Evolutionary conservation across 1,284 basidiomycete genomes (phyloP).

Genomic region (Leccinum pallidistipes): DNA sequence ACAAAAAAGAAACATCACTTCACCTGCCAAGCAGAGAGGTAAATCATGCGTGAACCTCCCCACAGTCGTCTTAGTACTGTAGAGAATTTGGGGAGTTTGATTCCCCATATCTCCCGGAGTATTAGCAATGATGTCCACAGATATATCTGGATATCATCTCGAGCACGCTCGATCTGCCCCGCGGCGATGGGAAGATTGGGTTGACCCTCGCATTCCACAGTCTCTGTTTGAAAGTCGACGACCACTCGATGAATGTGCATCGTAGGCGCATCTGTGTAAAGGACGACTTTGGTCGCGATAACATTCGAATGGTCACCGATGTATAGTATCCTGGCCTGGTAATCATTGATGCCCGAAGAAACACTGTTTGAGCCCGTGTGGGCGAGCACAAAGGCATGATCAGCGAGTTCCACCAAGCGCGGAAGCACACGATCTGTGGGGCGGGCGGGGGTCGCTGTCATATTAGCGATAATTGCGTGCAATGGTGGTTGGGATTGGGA

Average conservation of each 20-base stretch:
- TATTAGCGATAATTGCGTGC: conserved; percentile 20
- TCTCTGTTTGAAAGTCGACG: conserved; percentile 24
- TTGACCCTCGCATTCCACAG: conserved; percentile 14
- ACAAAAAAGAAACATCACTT: too few species aligned
- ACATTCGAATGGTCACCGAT: conserved; percentile 7
- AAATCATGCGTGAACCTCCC: too few species aligned
- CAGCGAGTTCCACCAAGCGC: not conserved
- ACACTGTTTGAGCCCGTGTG: not conserved
- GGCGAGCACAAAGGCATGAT: not conserved
- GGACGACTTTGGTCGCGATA: conserved; percentile 16
- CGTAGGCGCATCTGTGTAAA: conserved; percentile 14
- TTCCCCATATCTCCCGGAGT: too few species aligned
- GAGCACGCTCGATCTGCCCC: conserved; percentile 22
- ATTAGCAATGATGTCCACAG: not conserved
- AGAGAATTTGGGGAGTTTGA: too few species aligned
- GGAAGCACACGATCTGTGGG: conserved; percentile 12
- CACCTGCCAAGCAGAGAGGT: too few species aligned
- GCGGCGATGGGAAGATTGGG: conserved; percentile 20
- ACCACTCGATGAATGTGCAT: conserved; percentile 13
- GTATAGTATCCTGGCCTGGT: conserved; percentile 21
- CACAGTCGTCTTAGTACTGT: too few species aligned
- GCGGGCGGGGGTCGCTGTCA: conserved; percentile 4
- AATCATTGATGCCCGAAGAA: conserved; percentile 1
- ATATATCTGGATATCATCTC: conserved; percentile 20
- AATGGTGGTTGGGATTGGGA: conserved; percentile 17